phyloP scores from a whole-genome alignment of 192 early-diverging fungal species.

The Backusella westeae region DNA sequence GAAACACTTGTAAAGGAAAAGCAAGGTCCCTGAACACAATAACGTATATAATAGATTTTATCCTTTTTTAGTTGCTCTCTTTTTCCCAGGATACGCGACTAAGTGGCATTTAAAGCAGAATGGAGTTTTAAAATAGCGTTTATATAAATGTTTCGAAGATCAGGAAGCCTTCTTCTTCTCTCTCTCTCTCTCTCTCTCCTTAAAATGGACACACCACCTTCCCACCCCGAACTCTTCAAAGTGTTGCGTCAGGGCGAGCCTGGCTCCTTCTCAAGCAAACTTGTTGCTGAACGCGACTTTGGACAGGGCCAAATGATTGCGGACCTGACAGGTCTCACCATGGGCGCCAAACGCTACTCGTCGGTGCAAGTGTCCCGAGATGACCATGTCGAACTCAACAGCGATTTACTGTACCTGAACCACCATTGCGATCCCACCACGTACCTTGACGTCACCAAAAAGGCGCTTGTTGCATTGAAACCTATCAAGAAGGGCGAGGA shows the following conservation, averaged over 20 bases:
- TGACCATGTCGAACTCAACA: constrained; percentile 54
- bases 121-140: neutral
- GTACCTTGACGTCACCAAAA: constrained; percentile 41
- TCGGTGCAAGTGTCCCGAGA: constrained; percentile 45
- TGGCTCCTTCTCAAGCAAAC: constrained; percentile 41
- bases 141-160: neutral
- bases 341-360: constrained; percentile 51
- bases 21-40: no score
- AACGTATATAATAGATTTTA: no score
- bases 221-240: constrained; percentile 44
- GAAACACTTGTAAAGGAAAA: no score
- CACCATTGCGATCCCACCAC: constrained; percentile 50
- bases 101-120: neutral
- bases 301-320: constrained; percentile 41
- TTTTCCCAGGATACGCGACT: neutral
- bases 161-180: neutral
- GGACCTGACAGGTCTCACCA: constrained; percentile 44
- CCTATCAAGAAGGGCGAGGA: constrained; percentile 44
- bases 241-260: constrained; percentile 33
- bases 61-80: neutral
- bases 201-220: constrained; percentile 16
- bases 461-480: constrained; percentile 41
- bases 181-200: neutral
- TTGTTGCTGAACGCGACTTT: constrained; percentile 40
- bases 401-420: constrained; percentile 53